A percentile compares a stretch with the other conserved stretches of the same genome.
Evolutionary conservation across 179 eudicot species (phyloP).

Genomic region (Spergularia azorica): DNA sequence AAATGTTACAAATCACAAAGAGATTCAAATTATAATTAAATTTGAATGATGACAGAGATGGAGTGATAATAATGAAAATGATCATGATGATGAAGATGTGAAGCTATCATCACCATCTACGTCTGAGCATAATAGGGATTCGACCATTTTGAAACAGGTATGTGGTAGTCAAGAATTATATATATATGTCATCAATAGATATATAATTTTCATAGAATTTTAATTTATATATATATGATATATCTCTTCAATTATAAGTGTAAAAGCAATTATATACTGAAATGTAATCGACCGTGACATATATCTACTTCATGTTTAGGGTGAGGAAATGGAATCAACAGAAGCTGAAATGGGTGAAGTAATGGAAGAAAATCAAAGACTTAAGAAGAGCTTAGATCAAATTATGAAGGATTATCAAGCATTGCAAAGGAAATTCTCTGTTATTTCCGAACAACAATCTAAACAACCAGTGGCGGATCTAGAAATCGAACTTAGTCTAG

Average conservation of each 20-base stretch:
- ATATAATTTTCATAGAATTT: neutral
- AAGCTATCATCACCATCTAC: neutral
- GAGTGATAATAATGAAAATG: neutral
- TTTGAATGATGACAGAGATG: too few relatives aligned
- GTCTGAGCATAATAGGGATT: neutral
- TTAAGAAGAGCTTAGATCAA: slow-evolving; percentile 28
- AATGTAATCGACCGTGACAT: too few relatives aligned
- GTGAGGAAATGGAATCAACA: slow-evolving; percentile 30
- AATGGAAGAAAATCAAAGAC: slow-evolving; percentile 31
- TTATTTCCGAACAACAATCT: neutral
- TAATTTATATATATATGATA: neutral
- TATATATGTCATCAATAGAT: neutral
- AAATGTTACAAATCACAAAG: too few relatives aligned
- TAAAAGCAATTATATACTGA: too few relatives aligned
- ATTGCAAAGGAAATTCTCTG: slow-evolving; percentile 28
- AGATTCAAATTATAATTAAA: too few relatives aligned
- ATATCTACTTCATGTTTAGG: slow-evolving; percentile 9
- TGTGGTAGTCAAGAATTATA: too few relatives aligned
- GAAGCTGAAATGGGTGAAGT: slow-evolving; percentile 40
- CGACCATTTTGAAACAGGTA: neutral
- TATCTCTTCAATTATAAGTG: too few relatives aligned
- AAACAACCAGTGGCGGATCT: neutral
- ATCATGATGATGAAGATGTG: neutral
- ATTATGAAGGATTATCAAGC: slow-evolving; percentile 28
- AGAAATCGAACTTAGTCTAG: slow-evolving; percentile 23